Evolutionary conservation across 192 early-diverging fungal genomes (phyloP).

Genomic region (Pecoramyces ruminantium): DNA sequence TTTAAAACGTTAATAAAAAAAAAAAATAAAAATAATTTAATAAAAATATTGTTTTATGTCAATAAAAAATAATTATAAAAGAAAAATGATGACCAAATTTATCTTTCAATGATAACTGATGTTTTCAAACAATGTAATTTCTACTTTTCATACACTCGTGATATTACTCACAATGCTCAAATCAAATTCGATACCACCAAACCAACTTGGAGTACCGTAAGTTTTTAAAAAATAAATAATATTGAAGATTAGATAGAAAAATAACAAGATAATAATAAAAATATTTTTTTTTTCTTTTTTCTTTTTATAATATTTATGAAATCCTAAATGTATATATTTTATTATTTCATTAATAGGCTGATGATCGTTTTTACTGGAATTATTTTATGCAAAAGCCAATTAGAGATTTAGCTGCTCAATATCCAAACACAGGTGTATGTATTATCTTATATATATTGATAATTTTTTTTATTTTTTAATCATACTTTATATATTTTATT

Average conservation of each 20-base stretch:
- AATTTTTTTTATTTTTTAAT: not conserved
- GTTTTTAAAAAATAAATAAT: too few species aligned
- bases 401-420: conserved; percentile 28
- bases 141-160: conserved; percentile 75
- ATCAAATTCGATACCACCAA: conserved; percentile 10
- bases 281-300: not conserved
- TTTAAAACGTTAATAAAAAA: too few species aligned
- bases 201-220: conserved; percentile 37
- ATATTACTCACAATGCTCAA: conserved; percentile 59
- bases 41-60: conserved; percentile 9
- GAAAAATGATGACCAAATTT: conserved; percentile 44
- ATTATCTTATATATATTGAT: not conserved
- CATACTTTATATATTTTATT: conserved; percentile 18
- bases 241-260: not conserved
- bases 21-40: too few species aligned
- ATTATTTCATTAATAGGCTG: conserved; percentile 28
- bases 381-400: conserved; percentile 44
- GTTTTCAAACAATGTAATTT: conserved; percentile 33
- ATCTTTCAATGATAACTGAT: conserved; percentile 33
- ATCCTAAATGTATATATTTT: too few species aligned
- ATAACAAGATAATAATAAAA: not conserved
- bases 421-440: not conserved
- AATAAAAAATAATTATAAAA: conserved; percentile 20
- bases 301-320: not conserved
- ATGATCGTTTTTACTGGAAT: conserved; percentile 95